Evolutionary conservation across 225 moss, liverwort and hornwort species (phyloP).

Genomic region (Ulota crispa): DNA sequence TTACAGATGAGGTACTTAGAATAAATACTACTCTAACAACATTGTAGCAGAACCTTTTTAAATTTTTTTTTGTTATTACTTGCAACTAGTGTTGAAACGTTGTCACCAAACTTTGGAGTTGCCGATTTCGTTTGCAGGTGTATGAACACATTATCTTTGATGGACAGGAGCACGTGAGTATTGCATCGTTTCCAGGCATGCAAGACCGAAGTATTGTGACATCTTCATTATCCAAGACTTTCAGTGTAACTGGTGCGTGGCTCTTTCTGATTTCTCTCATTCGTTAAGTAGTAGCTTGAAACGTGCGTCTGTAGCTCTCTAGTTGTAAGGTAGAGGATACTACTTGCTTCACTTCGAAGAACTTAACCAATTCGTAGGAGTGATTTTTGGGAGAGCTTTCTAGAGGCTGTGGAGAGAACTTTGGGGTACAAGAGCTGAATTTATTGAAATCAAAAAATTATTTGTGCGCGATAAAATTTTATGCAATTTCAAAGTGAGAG

Average conservation of each 20-base stretch:
- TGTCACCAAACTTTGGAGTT: neutral
- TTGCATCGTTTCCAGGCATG: slow-evolving; percentile 85
- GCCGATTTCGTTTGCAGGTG: slow-evolving; percentile 52
- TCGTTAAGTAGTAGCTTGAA: neutral
- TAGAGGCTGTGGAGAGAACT: neutral
- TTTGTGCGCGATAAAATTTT: neutral
- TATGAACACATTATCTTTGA: slow-evolving; percentile 81
- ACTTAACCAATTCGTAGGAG: neutral
- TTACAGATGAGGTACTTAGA: slow-evolving; percentile 73
- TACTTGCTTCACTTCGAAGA: neutral
- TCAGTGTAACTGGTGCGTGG: slow-evolving; percentile 77
- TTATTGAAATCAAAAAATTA: neutral
- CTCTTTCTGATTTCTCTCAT: slow-evolving; percentile 10
- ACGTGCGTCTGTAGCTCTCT: neutral
- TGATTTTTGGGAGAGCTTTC: neutral
- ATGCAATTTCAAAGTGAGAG: neutral
- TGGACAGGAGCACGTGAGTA: slow-evolving; percentile 60
- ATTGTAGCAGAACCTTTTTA: neutral
- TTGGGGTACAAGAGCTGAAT: neutral
- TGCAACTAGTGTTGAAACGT: neutral
- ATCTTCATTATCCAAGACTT: slow-evolving; percentile 95
- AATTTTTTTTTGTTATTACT: neutral
- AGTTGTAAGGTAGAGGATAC: neutral
- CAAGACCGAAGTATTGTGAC: slow-evolving; percentile 83
- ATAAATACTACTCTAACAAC: neutral